A percentile compares a stretch with the other conserved stretches of the same genome.
phyloP scores from a whole-genome alignment of 2,329 filamentous ascomycete species.

The Coleophoma crateriformis region DNA sequence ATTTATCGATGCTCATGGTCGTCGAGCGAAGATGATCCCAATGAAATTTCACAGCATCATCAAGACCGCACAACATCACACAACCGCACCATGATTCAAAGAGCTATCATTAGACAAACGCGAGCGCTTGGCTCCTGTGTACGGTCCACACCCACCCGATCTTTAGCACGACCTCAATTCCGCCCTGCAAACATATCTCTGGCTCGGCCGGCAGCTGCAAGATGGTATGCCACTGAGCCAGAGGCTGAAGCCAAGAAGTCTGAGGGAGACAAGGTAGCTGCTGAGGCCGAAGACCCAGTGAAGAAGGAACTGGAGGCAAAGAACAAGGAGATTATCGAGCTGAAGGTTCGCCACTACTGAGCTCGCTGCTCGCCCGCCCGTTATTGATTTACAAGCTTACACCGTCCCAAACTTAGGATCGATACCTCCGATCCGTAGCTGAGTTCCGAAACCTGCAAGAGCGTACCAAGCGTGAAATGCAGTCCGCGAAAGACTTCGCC shows the following conservation, averaged over 20 bases:
- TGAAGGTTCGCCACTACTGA: conserved; percentile 62
- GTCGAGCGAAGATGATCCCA: background rate
- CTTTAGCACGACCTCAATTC: background rate
- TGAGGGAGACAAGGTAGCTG: conserved; percentile 27
- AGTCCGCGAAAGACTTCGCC: conserved; percentile 82
- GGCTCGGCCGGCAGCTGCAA: conserved; percentile 11
- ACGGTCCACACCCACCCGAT: background rate
- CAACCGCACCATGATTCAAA: background rate
- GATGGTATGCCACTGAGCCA: conserved; percentile 33
- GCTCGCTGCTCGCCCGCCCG: too few species aligned
- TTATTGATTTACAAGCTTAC: too few species aligned
- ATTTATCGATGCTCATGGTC: background rate
- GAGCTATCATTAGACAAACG: background rate
- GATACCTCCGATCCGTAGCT: conserved; percentile 87
- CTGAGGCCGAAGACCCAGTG: conserved; percentile 42
- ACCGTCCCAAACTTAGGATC: conserved; percentile 57
- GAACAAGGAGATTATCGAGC: conserved; percentile 67
- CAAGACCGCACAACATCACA: background rate
- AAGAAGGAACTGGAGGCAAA: conserved; percentile 67
- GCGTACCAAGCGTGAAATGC: conserved; percentile 84
- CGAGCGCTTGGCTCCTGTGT: background rate
- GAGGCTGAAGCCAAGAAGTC: conserved; percentile 29
- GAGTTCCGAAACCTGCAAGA: conserved; percentile 98
- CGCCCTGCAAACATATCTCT: conserved; percentile 4
- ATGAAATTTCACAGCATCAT: background rate